These are phyloP conservation scores for Iberis amara DNA, from an alignment of 441 rosid species.

Conservation along the genomic window DNA sequence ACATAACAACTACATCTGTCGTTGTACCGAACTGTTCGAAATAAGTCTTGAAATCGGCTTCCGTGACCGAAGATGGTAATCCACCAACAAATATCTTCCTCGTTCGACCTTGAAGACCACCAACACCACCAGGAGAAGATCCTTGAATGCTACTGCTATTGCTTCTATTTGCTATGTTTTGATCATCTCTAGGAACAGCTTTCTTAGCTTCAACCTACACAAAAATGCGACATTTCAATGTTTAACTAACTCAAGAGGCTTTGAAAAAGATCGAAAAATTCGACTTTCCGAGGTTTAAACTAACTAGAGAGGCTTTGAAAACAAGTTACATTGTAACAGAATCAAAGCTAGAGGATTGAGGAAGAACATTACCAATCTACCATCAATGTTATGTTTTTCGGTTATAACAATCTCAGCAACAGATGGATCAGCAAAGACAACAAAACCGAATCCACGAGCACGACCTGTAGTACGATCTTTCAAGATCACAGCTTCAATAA, in stretches of 20 bases:
- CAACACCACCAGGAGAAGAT: conserved; percentile 37
- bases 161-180: conserved; percentile 50
- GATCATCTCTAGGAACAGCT: conserved; percentile 96
- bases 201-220: conserved; percentile 81
- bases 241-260: conserved; percentile 5
- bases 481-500: conserved; percentile 89
- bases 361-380: conserved; percentile 56
- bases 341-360: conserved; percentile 6
- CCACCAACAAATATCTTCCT: conserved; percentile 94
- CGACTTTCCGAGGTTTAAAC: conserved; percentile 23
- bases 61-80: conserved; percentile 81
- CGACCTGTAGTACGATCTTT: conserved; percentile 94
- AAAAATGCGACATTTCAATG: too few relatives aligned
- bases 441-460: conserved; percentile 96
- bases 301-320: conserved; percentile 24
- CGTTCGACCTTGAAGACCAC: conserved; percentile 63
- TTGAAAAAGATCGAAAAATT: conserved; percentile 1
- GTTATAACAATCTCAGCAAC: conserved; percentile 84
- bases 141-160: conserved; percentile 58
- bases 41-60: conserved; percentile 73
- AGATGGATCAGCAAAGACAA: conserved; percentile 79
- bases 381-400: conserved; percentile 80
- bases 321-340: conserved; percentile 30
- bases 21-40: conserved; percentile 88
- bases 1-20: conserved; percentile 91